Evolutionary conservation across 129 eudicot genomes (phyloP).

Genomic region (Mikania micrantha): DNA sequence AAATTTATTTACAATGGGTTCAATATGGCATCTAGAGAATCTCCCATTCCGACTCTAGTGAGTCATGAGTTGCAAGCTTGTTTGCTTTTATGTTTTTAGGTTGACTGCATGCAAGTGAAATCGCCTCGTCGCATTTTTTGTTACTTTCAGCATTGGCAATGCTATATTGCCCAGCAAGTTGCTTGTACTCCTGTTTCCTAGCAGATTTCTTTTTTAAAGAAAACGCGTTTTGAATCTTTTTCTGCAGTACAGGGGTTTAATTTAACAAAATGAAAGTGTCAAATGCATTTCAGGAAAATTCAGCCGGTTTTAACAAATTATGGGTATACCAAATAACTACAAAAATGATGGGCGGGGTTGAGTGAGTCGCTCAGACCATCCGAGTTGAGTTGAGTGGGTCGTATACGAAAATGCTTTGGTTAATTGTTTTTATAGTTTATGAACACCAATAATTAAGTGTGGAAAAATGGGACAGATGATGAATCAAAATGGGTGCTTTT

Average conservation of each 20-base stretch:
- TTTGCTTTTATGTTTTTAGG: not conserved
- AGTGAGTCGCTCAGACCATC: too few relatives aligned
- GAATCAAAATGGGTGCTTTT: not conserved
- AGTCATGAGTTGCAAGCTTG: slow-evolving; percentile 18
- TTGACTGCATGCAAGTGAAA: not conserved
- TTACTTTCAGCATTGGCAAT: slow-evolving; percentile 2
- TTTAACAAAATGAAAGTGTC: not conserved
- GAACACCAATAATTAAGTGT: not conserved
- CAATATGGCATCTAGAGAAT: slow-evolving; percentile 43
- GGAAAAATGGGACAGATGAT: not conserved
- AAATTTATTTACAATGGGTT: slow-evolving; percentile 22
- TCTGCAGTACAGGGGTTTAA: slow-evolving; percentile 30
- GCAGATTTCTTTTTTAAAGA: slow-evolving; percentile 40
- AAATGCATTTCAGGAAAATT: too few relatives aligned
- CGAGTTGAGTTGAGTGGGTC: too few relatives aligned
- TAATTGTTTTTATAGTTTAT: not conserved
- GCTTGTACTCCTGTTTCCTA: slow-evolving; percentile 47
- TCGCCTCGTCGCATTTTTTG: not conserved
- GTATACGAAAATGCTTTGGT: too few relatives aligned
- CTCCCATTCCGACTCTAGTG: slow-evolving; percentile 74
- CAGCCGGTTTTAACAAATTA: too few relatives aligned
- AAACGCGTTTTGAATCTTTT: slow-evolving; percentile 48
- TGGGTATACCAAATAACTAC: too few relatives aligned
- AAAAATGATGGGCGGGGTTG: too few relatives aligned
- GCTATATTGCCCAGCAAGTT: slow-evolving; percentile 30